These are phyloP conservation scores for Alternaria panax DNA, from an alignment of 2,329 filamentous ascomycete species.

Conservation along the genomic window DNA sequence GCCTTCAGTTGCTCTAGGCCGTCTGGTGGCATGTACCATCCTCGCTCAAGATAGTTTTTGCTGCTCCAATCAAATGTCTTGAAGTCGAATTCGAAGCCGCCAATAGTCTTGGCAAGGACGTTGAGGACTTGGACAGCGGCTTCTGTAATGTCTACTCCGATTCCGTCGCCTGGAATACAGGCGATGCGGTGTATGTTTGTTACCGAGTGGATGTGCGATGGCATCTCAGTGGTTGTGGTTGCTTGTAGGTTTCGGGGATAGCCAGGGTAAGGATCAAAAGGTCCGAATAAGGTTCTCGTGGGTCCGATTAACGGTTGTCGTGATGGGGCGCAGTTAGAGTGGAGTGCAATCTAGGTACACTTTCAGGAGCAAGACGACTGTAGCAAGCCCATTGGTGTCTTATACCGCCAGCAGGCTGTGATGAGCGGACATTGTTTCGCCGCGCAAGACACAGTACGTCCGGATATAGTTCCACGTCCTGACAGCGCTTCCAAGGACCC, in stretches of 20 bases:
- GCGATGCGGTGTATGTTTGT: conserved; percentile 45
- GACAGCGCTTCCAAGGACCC: not conserved
- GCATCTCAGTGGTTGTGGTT: conserved; percentile 26
- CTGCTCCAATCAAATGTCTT: conserved; percentile 60
- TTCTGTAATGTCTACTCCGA: conserved; percentile 43
- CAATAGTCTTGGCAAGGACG: conserved; percentile 54
- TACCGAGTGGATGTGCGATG: conserved; percentile 29
- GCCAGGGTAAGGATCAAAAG: not conserved
- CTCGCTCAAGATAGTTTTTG: conserved; percentile 59
- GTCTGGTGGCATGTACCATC: conserved; percentile 62
- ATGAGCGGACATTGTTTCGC: conserved; percentile 1
- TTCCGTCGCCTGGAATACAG: conserved; percentile 45
- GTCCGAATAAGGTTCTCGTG: not conserved
- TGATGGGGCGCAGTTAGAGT: not conserved
- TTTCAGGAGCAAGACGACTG: not conserved
- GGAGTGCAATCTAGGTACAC: not conserved
- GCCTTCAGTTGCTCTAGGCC: conserved; percentile 59
- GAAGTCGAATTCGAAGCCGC: conserved; percentile 60
- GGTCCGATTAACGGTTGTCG: not conserved
- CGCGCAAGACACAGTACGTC: not conserved
- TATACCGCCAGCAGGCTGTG: not conserved
- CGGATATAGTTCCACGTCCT: not conserved
- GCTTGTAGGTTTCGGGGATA: not conserved
- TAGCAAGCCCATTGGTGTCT: not conserved
- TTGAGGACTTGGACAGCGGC: conserved; percentile 43